Evolutionary conservation across 1,284 basidiomycete species (phyloP).

Genomic region (Porodaedalea pini): DNA sequence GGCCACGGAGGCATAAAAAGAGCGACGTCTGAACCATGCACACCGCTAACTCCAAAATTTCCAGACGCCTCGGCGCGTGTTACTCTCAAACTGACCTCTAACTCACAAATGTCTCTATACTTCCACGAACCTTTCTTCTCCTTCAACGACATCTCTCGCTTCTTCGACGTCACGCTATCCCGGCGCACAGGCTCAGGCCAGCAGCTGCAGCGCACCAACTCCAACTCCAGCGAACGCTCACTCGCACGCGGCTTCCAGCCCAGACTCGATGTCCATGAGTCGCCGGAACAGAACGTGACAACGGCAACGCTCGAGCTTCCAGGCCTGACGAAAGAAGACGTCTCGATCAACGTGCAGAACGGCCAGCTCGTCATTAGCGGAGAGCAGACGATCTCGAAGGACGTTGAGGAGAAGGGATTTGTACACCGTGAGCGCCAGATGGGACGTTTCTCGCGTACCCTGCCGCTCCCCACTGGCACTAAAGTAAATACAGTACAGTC

Average conservation of each 20-base stretch:
- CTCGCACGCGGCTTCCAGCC: constrained; percentile 18
- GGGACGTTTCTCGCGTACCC: constrained; percentile 44
- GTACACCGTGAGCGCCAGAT: constrained; percentile 47
- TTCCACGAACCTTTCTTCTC: constrained; percentile 48
- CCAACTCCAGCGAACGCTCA: constrained; percentile 1
- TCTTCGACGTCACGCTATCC: constrained; percentile 45
- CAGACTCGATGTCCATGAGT: constrained; percentile 15
- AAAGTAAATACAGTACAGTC: constrained; percentile 15
- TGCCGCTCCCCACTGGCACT: constrained; percentile 17
- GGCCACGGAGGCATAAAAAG: no score
- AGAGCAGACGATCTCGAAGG: constrained; percentile 34
- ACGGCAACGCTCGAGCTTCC: constrained; percentile 40
- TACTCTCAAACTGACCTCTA: no score
- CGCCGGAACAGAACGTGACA: constrained; percentile 4
- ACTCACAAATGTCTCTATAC: constrained; percentile 37
- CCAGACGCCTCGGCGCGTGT: no score
- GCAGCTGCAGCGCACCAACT: constrained; percentile 21
- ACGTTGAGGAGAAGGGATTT: constrained; percentile 43
- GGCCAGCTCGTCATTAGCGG: constrained; percentile 45
- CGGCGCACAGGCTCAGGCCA: neutral
- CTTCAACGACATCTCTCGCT: constrained; percentile 41
- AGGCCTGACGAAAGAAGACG: constrained; percentile 26
- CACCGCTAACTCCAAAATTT: no score
- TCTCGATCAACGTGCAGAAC: constrained; percentile 39
- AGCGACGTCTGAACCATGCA: no score